Conservation (phyloP, 1,284 basidiomycete species). For the Peniophora sp. region DNA sequence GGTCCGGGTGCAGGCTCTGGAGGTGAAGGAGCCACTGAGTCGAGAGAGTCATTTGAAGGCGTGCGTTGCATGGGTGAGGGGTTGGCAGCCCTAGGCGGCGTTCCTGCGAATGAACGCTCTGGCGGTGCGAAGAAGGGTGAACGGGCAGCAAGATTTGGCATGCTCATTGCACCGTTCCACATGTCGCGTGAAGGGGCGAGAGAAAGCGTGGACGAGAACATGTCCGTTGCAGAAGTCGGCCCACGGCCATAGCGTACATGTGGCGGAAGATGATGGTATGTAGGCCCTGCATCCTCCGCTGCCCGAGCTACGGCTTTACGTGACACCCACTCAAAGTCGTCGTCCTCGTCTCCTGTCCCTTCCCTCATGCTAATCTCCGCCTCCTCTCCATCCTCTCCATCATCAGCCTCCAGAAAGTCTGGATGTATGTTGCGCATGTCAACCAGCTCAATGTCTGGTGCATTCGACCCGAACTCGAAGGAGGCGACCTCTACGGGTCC, state of each 20-base stretch:
- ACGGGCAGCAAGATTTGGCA: conserved; percentile 3
- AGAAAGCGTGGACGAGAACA: conserved; percentile 49
- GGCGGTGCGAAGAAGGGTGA: conserved; percentile 23
- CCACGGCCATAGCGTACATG: conserved; percentile 61
- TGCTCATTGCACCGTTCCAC: conserved; percentile 36
- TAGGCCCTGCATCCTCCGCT: conserved; percentile 46
- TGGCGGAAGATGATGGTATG: conserved; percentile 60
- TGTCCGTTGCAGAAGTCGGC: conserved; percentile 35
- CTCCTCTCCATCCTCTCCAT: conserved; percentile 42
- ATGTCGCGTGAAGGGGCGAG: conserved; percentile 37
- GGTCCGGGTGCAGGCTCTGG: conserved; percentile 17
- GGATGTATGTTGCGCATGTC: conserved; percentile 92
- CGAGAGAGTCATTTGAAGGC: conserved; percentile 4
- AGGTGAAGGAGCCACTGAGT: not conserved
- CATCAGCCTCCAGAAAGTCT: conserved; percentile 84
- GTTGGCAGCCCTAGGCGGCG: conserved; percentile 20
- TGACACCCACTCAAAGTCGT: conserved; percentile 71
- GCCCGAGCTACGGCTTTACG: conserved; percentile 41
- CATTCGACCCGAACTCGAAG: conserved; percentile 79
- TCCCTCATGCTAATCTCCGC: conserved; percentile 16
- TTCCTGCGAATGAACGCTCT: conserved; percentile 10
- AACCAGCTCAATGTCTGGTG: conserved; percentile 84
- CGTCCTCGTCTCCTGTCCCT: conserved; percentile 42
- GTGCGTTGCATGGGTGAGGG: not conserved
- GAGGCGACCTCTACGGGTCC: conserved; percentile 83